Conservation (phyloP, 805 yeast genomes). For the Candida suzukii region DNA sequence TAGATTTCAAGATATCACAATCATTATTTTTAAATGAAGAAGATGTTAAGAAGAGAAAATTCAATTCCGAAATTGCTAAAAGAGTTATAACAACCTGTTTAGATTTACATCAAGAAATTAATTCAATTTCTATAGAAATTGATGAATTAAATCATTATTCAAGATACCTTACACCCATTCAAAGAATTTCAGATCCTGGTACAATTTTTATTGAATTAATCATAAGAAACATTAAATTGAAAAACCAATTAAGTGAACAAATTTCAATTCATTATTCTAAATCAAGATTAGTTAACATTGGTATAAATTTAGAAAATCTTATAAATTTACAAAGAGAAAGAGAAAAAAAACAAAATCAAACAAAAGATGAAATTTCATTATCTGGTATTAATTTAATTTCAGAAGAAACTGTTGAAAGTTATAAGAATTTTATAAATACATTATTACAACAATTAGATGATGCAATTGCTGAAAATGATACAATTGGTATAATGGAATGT, state of each 20-base stretch:
- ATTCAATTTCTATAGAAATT: conserved; percentile 36
- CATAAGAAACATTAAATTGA: conserved; percentile 39
- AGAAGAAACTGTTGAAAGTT: conserved; percentile 38
- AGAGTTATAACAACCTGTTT: conserved; percentile 46
- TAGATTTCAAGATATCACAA: conserved; percentile 38
- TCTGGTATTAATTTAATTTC: conserved; percentile 25
- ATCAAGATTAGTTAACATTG: conserved; percentile 58
- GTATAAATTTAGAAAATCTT: conserved; percentile 47
- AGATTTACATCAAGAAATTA: conserved; percentile 36
- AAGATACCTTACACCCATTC: conserved; percentile 33
- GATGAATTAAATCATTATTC: conserved; percentile 39
- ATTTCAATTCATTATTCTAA: conserved; percentile 55
- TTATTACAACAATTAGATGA: conserved; percentile 50
- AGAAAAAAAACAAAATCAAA: conserved; percentile 5
- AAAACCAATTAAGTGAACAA: conserved; percentile 43
- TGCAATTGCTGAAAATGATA: conserved; percentile 47
- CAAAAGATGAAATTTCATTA: background rate
- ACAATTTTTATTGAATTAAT: conserved; percentile 39
- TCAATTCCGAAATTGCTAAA: conserved; percentile 47
- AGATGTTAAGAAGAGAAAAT: conserved; percentile 26
- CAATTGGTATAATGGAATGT: conserved; percentile 57
- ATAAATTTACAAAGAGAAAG: conserved; percentile 20
- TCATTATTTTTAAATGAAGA: conserved; percentile 12
- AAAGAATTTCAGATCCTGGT: conserved; percentile 47
- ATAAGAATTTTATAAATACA: conserved; percentile 52